Conservation (phyloP, 176 grass and related monocot species). For the Cymbopogon citratus region DNA sequence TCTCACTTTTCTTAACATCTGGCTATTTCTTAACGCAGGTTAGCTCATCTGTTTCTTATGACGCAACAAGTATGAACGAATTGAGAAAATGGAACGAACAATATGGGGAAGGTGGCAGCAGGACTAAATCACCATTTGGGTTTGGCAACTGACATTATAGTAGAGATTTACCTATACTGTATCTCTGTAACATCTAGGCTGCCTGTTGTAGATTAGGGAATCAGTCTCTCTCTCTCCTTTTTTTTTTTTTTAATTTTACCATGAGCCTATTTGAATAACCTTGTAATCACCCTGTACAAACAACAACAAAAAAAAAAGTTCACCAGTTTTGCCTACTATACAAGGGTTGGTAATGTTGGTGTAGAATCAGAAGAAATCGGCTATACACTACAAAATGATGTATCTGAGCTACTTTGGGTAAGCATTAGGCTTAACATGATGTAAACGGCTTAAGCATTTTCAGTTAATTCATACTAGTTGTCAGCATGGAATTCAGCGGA, state of each 20-base stretch:
- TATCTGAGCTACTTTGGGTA: slow-evolving; percentile 7
- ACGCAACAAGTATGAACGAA: slow-evolving; percentile 86
- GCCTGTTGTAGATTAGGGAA: not conserved
- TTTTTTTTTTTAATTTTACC: slow-evolving; percentile 16
- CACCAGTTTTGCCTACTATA: slow-evolving; percentile 1
- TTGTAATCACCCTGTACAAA: slow-evolving; percentile 23
- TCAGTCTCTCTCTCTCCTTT: too few species aligned
- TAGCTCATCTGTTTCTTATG: slow-evolving; percentile 76
- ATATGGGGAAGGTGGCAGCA: slow-evolving; percentile 88
- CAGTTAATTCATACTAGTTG: not conserved
- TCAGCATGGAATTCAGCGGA: not conserved
- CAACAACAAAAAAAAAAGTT: slow-evolving; percentile 9
- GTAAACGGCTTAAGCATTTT: slow-evolving; percentile 7
- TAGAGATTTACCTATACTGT: not conserved
- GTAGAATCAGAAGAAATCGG: not conserved
- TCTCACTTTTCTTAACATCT: not conserved
- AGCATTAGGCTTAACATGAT: not conserved
- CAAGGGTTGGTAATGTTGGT: not conserved
- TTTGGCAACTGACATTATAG: slow-evolving; percentile 58
- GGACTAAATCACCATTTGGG: slow-evolving; percentile 72
- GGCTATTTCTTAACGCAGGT: slow-evolving; percentile 43
- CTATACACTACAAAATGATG: not conserved
- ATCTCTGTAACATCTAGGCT: too few species aligned
- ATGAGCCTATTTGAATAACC: slow-evolving; percentile 26
- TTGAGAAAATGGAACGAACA: slow-evolving; percentile 97